phyloP scores from a whole-genome alignment of 768 basidiomycete genomes.

The Mycena albidolilacea region DNA sequence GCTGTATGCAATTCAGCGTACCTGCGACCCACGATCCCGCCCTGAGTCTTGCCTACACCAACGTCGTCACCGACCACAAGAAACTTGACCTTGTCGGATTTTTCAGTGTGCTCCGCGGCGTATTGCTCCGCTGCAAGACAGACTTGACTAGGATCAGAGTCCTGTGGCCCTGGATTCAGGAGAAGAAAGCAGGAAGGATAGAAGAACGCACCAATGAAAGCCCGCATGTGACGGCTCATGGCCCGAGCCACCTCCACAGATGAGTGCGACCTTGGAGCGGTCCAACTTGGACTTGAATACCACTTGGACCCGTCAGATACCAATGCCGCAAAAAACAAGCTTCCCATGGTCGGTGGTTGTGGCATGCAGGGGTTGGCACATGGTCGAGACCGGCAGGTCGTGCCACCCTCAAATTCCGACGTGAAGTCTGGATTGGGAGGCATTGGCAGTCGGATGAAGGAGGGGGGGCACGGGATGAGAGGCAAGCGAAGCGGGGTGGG shows the following conservation, averaged over 20 bases:
- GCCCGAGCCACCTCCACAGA: conserved; percentile 90
- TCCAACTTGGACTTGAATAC: conserved; percentile 72
- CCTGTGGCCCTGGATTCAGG: conserved; percentile 52
- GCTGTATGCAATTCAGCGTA: conserved; percentile 41
- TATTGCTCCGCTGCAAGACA: conserved; percentile 86
- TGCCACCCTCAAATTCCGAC: too few relatives aligned
- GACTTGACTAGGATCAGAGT: conserved; percentile 90
- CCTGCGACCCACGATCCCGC: conserved; percentile 89
- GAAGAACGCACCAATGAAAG: conserved; percentile 80
- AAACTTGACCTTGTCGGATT: conserved; percentile 78
- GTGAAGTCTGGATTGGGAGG: too few relatives aligned
- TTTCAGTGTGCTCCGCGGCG: conserved; percentile 77
- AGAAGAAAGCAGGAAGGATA: neutral
- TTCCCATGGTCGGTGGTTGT: too few relatives aligned
- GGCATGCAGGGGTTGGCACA: too few relatives aligned
- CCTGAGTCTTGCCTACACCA: conserved; percentile 85
- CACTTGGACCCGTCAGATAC: conserved; percentile 56
- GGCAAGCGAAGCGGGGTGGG: too few relatives aligned
- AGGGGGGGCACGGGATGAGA: too few relatives aligned
- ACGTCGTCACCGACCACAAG: conserved; percentile 93
- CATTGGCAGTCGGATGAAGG: too few relatives aligned
- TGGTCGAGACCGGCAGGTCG: too few relatives aligned
- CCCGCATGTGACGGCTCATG: conserved; percentile 94
- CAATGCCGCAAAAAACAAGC: conserved; percentile 27
- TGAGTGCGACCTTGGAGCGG: conserved; percentile 77